Conservation (phyloP, 2,329 filamentous ascomycete genomes). For the Rutstroemia sp. region DNA sequence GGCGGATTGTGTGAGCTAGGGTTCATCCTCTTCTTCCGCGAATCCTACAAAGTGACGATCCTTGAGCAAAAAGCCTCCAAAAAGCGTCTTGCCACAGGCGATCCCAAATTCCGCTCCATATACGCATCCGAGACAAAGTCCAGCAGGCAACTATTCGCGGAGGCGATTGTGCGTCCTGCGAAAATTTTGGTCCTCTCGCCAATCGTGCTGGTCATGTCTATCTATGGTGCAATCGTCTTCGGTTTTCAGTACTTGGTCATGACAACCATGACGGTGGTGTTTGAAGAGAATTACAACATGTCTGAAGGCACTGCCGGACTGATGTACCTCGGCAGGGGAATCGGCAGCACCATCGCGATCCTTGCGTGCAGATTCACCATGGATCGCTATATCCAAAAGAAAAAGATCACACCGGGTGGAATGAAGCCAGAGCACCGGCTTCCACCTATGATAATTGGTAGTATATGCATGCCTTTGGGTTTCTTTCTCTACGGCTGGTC, state of each 20-base stretch:
- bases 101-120: too few species aligned
- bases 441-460: constrained; percentile 47
- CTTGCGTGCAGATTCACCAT: constrained; percentile 31
- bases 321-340: constrained; percentile 5
- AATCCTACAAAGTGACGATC: too few species aligned
- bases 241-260: neutral
- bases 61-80: too few species aligned
- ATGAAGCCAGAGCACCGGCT: constrained; percentile 52
- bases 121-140: too few species aligned
- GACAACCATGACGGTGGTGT: neutral
- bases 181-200: neutral
- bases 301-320: neutral
- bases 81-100: too few species aligned
- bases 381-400: constrained; percentile 22
- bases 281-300: neutral
- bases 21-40: too few species aligned
- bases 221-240: neutral
- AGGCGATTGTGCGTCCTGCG: neutral
- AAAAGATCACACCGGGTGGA: constrained; percentile 13
- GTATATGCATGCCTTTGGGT: constrained; percentile 45
- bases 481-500: constrained; percentile 51
- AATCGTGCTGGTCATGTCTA: neutral
- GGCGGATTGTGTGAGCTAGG: neutral
- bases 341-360: constrained; percentile 34
- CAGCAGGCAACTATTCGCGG: too few species aligned